Evolutionary conservation across 441 rosid species (phyloP).

Genomic region (Erodium chrysanthum): DNA sequence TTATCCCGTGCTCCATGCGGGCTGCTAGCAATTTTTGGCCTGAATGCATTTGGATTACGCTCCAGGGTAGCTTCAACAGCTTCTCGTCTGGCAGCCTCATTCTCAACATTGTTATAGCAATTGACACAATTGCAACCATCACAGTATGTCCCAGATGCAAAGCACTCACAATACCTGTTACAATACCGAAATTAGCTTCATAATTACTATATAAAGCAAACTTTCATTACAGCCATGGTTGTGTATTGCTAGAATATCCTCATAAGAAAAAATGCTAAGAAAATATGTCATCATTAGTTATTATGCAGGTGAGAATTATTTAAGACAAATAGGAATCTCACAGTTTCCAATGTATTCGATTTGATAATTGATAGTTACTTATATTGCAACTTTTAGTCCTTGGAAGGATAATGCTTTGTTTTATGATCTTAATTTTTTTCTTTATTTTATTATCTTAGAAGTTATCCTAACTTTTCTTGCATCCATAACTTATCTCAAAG

Average conservation of each 20-base stretch:
- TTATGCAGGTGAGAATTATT: background rate
- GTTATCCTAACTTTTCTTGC: background rate
- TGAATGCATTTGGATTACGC: conserved; percentile 90
- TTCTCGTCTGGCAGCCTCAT: conserved; percentile 63
- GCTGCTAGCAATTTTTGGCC: conserved; percentile 69
- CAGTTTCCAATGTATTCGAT: background rate
- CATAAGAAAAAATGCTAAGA: background rate
- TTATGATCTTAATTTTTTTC: background rate
- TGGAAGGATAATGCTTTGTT: background rate
- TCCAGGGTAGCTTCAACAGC: conserved; percentile 51
- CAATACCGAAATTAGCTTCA: conserved; percentile 15
- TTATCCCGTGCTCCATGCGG: conserved; percentile 11
- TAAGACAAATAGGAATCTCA: background rate
- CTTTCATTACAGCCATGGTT: background rate
- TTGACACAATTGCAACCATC: conserved; percentile 87
- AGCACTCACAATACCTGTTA: conserved; percentile 90
- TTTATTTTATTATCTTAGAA: background rate
- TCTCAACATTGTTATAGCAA: conserved; percentile 81
- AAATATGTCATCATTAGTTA: background rate
- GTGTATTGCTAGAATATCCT: background rate
- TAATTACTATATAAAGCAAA: background rate
- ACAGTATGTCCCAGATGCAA: conserved; percentile 82
- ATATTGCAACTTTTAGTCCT: background rate
- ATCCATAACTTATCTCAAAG: background rate
- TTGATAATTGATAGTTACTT: background rate